These are phyloP conservation scores for Eimeria praecox DNA, from an alignment of 169 alveolate genomes.

Conservation along the genomic window DNA sequence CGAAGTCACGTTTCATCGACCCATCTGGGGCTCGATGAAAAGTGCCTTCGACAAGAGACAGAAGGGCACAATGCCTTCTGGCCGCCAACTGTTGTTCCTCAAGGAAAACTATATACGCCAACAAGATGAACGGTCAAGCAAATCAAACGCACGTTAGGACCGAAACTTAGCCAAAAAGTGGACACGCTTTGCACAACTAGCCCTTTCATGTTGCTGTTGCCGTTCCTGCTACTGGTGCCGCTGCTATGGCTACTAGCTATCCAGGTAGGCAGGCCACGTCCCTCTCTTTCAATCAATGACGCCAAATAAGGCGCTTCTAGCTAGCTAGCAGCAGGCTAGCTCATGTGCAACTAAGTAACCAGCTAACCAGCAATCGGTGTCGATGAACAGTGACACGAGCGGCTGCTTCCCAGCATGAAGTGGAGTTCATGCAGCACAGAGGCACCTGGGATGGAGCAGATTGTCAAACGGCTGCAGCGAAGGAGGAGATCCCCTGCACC, in stretches of 20 bases:
- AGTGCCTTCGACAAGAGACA: neutral
- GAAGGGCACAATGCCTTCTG: neutral
- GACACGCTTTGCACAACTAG: neutral
- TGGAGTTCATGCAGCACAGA: neutral
- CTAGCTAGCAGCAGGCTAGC: neutral
- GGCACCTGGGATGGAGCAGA: neutral
- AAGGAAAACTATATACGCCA: neutral
- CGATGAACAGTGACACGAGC: neutral
- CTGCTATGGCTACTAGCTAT: neutral
- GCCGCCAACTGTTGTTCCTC: neutral
- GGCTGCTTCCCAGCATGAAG: neutral
- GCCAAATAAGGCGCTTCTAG: neutral
- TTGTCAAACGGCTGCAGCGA: conserved; percentile 7
- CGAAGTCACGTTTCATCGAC: neutral
- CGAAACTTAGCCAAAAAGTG: neutral
- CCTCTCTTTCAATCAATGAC: neutral
- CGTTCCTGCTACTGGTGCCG: neutral
- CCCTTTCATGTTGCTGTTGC: neutral
- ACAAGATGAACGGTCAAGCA: neutral
- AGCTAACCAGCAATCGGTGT: neutral
- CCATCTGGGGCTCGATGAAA: neutral
- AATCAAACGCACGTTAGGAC: neutral
- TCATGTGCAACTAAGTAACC: neutral
- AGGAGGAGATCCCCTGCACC: conserved; percentile 20
- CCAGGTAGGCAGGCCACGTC: neutral